phyloP scores from a whole-genome alignment of 495 filamentous ascomycete genomes.

The Aspergillus heteromorphus region DNA sequence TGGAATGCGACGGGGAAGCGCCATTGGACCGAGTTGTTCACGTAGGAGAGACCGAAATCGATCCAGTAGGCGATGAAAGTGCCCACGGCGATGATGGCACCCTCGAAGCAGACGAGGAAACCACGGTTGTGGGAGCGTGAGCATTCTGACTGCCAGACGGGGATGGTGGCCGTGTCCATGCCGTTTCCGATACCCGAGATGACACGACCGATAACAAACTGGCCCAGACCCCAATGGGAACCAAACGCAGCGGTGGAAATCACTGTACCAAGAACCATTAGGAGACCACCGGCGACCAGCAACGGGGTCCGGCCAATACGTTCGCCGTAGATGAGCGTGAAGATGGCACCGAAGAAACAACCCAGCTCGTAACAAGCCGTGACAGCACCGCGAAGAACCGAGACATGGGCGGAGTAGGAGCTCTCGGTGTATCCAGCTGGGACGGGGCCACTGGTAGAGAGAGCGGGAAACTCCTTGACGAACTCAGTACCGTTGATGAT shows the following conservation, averaged over 20 bases:
- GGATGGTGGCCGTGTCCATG: constrained; percentile 70
- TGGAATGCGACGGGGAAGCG: constrained; percentile 76
- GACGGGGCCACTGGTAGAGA: constrained; percentile 26
- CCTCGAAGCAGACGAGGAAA: constrained; percentile 77
- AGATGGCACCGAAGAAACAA: constrained; percentile 70
- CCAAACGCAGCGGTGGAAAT: constrained; percentile 58
- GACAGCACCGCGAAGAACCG: constrained; percentile 70
- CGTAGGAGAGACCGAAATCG: constrained; percentile 69
- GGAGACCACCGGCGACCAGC: constrained; percentile 55
- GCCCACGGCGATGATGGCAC: constrained; percentile 74
- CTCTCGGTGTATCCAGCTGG: too few species aligned
- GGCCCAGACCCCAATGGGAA: constrained; percentile 42
- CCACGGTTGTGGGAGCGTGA: constrained; percentile 68
- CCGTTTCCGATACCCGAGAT: constrained; percentile 71
- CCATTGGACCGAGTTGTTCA: constrained; percentile 43
- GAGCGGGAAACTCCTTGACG: constrained; percentile 57
- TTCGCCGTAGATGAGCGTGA: constrained; percentile 64
- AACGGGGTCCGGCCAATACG: constrained; percentile 58
- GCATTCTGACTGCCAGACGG: constrained; percentile 73
- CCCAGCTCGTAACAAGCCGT: constrained; percentile 78
- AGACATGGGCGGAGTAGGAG: constrained; percentile 34
- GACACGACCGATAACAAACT: constrained; percentile 68
- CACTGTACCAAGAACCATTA: constrained; percentile 71
- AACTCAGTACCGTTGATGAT: constrained; percentile 69
- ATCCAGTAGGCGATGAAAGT: constrained; percentile 76